These are phyloP conservation scores for Xylaria flabelliformis DNA, from an alignment of 495 filamentous ascomycete species.

Conservation along the genomic window DNA sequence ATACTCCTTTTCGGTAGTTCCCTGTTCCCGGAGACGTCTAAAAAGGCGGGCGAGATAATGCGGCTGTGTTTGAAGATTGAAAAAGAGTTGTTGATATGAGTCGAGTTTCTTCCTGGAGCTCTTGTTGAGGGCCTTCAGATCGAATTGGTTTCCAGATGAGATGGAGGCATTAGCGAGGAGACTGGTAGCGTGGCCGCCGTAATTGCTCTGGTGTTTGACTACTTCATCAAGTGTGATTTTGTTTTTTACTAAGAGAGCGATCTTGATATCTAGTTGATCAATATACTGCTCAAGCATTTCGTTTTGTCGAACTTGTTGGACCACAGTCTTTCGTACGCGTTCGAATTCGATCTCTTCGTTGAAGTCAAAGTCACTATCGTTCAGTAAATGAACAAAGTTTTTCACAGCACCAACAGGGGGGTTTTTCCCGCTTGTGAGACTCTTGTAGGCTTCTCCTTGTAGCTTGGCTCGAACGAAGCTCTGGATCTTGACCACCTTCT, in stretches of 20 bases:
- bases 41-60: constrained; percentile 92
- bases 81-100: constrained; percentile 97
- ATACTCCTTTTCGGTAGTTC: constrained; percentile 87
- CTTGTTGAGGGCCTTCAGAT: constrained; percentile 97
- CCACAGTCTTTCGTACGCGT: constrained; percentile 87
- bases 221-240: constrained; percentile 99
- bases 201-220: constrained; percentile 94
- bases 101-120: constrained; percentile 92
- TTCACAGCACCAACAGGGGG: constrained; percentile 96
- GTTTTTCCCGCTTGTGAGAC: constrained; percentile 93
- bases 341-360: constrained; percentile 98
- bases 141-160: constrained; percentile 88
- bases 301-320: constrained; percentile 95
- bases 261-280: constrained; percentile 98
- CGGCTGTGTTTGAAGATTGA: constrained; percentile 94
- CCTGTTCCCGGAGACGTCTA: constrained; percentile 80
- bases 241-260: constrained; percentile 96
- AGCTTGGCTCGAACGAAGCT: constrained; percentile 93
- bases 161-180: constrained; percentile 87
- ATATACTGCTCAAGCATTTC: constrained; percentile 98
- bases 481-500: constrained; percentile 97
- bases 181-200: constrained; percentile 87
- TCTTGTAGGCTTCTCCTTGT: constrained; percentile 97
- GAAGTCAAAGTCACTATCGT: constrained; percentile 98
- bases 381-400: constrained; percentile 95